phyloP scores from a whole-genome alignment of 805 yeast species.

The Komagataella populi region DNA sequence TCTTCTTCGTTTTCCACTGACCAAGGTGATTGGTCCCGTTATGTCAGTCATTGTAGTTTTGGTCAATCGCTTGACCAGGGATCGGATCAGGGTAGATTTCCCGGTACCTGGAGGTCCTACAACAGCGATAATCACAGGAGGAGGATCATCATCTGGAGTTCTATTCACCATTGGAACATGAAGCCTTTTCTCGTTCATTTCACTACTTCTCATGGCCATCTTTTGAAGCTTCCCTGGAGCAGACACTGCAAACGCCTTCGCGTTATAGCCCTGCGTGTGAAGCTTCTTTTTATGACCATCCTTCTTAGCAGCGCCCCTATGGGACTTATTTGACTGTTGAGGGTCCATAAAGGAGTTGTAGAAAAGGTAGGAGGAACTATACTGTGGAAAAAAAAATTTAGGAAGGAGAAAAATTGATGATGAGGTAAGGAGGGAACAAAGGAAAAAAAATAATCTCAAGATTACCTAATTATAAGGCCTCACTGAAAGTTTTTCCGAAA shows the following conservation, averaged over 20 bases:
- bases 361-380: not conserved
- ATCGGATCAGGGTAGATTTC: conserved; percentile 82
- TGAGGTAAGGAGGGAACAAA: not conserved
- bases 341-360: conserved; percentile 9
- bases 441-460: not conserved
- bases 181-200: conserved; percentile 65
- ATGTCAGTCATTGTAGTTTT: conserved; percentile 78
- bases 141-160: conserved; percentile 95
- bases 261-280: conserved; percentile 77
- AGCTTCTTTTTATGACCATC: conserved; percentile 53
- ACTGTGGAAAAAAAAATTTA: not conserved
- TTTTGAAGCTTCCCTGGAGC: conserved; percentile 80
- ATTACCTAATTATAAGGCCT: too few relatives aligned
- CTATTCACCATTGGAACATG: conserved; percentile 98
- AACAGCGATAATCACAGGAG: conserved; percentile 91
- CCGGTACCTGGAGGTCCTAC: conserved; percentile 99
- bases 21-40: conserved; percentile 94
- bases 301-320: conserved; percentile 41
- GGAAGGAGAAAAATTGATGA: not conserved
- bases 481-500: not conserved
- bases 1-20: conserved; percentile 87
- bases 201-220: conserved; percentile 75
- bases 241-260: conserved; percentile 71
- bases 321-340: conserved; percentile 68
- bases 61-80: conserved; percentile 75